These are phyloP conservation scores for Coemansia sp. DNA, from an alignment of 192 early-diverging fungal genomes.

Conservation along the genomic window DNA sequence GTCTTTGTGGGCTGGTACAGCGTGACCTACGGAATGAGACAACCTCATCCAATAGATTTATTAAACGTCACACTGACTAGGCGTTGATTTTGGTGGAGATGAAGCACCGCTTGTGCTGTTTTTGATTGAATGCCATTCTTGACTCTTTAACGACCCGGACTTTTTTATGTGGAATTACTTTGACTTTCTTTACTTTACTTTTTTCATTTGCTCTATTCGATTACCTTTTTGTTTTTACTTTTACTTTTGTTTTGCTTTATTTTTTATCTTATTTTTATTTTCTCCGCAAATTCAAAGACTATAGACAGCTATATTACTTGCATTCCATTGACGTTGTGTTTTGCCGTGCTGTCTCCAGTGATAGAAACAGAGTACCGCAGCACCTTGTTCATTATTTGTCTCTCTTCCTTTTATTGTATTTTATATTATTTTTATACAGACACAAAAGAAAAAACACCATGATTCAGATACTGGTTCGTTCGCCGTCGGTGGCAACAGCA, in stretches of 20 bases:
- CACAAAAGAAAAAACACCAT: not conserved
- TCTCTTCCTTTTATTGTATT: slow-evolving; percentile 1
- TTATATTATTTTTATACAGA: not conserved
- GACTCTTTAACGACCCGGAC: no score
- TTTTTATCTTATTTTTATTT: not conserved
- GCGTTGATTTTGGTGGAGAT: no score
- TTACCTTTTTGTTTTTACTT: not conserved
- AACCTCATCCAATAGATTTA: not conserved
- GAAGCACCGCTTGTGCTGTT: not conserved
- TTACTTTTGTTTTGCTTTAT: not conserved
- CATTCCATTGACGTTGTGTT: no score
- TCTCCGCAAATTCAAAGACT: not conserved
- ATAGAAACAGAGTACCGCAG: no score
- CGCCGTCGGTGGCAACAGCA: slow-evolving; percentile 39
- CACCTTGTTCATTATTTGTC: not conserved
- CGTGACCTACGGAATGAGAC: not conserved
- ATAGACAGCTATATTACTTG: no score
- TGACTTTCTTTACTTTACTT: no score
- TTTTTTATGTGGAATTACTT: no score
- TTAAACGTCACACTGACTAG: not conserved
- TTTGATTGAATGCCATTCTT: not conserved
- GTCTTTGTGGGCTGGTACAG: slow-evolving; percentile 2
- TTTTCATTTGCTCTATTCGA: no score
- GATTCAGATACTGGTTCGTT: slow-evolving; percentile 33
- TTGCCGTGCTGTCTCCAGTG: no score